Evolutionary conservation across 805 yeast genomes (phyloP).

Genomic region (Debaryomyces castellii): DNA sequence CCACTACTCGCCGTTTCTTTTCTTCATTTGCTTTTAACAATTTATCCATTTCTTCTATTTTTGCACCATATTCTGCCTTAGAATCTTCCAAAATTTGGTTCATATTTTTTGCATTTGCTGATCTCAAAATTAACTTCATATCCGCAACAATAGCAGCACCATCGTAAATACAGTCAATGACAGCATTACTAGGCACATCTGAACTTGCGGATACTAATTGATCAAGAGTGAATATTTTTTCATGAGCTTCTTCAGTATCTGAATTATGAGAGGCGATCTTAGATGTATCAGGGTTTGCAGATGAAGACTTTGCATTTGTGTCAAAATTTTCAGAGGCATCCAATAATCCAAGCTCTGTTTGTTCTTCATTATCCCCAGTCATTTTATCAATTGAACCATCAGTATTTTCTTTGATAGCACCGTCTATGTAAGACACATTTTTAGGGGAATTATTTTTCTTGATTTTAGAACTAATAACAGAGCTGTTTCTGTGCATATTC

Average conservation of each 20-base stretch:
- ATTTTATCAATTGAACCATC: conserved; percentile 24
- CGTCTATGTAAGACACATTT: not conserved
- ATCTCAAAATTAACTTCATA: conserved; percentile 58
- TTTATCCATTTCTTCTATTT: conserved; percentile 21
- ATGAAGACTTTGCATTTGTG: conserved; percentile 33
- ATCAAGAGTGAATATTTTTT: conserved; percentile 44
- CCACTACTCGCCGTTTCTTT: conserved; percentile 3
- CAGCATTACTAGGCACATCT: conserved; percentile 53
- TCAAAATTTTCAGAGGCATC: conserved; percentile 19
- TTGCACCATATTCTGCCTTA: conserved; percentile 23
- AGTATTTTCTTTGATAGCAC: conserved; percentile 14
- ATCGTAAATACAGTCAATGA: conserved; percentile 62
- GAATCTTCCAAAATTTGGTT: conserved; percentile 34
- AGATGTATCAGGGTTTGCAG: conserved; percentile 33
- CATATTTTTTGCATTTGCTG: conserved; percentile 55
- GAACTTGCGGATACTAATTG: conserved; percentile 56
- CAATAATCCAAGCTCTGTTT: conserved; percentile 23
- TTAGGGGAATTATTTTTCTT: conserved; percentile 9
- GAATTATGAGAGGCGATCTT: conserved; percentile 4
- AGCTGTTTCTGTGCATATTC: conserved; percentile 23
- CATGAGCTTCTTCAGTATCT: conserved; percentile 12
- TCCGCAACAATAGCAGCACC: conserved; percentile 62
- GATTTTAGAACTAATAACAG: conserved; percentile 14
- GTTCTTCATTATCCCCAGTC: conserved; percentile 25
- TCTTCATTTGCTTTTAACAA: conserved; percentile 12